Percentiles rank a stretch among this genome's conserved stretches.
Conservation (phyloP, 2,329 filamentous ascomycete genomes). For the Bipolaris victoriae region DNA sequence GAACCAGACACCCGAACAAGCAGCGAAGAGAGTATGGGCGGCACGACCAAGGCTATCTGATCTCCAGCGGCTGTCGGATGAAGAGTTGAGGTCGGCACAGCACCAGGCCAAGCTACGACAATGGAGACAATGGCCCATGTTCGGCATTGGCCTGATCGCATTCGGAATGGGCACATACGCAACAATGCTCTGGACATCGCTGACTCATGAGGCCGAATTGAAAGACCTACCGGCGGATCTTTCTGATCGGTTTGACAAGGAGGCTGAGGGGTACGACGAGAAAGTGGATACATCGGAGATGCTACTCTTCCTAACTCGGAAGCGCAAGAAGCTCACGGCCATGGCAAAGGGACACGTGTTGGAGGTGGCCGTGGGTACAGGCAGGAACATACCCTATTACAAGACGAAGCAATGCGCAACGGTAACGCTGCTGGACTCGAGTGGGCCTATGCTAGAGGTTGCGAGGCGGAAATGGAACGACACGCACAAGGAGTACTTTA, state of each 20-base stretch:
- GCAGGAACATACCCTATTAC: constrained; percentile 57
- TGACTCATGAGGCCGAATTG: constrained; percentile 31
- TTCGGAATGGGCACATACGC: constrained; percentile 52
- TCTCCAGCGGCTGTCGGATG: constrained; percentile 35
- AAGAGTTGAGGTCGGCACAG: constrained; percentile 32
- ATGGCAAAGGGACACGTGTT: constrained; percentile 56
- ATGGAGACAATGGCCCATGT: constrained; percentile 42
- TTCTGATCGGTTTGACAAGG: constrained; percentile 54
- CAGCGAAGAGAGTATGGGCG: constrained; percentile 31
- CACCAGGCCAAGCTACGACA: constrained; percentile 37
- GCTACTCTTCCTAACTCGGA: constrained; percentile 50
- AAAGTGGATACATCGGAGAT: constrained; percentile 55
- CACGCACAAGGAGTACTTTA: constrained; percentile 48
- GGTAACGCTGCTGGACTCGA: constrained; percentile 56
- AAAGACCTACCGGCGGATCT: constrained; percentile 49
- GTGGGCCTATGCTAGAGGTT: constrained; percentile 56
- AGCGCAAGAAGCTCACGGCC: constrained; percentile 50
- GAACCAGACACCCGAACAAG: constrained; percentile 24
- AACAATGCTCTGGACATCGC: constrained; percentile 45
- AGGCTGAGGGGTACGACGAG: constrained; percentile 55
- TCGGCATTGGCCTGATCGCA: constrained; percentile 43
- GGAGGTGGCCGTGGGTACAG: constrained; percentile 58
- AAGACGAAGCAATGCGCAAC: constrained; percentile 49
- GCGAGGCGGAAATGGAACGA: constrained; percentile 57
- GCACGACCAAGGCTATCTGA: constrained; percentile 34